These are phyloP conservation scores for Primulina huaijiensis DNA, from an alignment of 257 asterid species.

Conservation along the genomic window DNA sequence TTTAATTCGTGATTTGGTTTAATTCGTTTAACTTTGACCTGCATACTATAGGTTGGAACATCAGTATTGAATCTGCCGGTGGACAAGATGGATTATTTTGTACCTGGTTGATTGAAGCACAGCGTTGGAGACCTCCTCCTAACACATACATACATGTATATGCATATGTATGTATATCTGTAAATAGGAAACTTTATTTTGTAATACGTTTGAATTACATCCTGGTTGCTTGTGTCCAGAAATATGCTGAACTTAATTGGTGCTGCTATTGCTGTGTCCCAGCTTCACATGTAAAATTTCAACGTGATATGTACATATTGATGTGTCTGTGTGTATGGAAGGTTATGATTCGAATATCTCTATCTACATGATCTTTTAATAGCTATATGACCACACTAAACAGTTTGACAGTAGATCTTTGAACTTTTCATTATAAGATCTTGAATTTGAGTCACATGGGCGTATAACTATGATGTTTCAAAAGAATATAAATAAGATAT, in stretches of 20 bases:
- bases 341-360: too few relatives aligned
- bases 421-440: too few relatives aligned
- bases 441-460: too few relatives aligned
- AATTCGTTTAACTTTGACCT: neutral
- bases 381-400: too few relatives aligned
- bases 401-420: too few relatives aligned
- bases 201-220: neutral
- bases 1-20: neutral
- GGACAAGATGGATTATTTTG: constrained; percentile 89
- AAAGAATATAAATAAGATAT: too few relatives aligned
- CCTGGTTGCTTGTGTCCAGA: neutral
- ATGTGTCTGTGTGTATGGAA: too few relatives aligned
- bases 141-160: too few relatives aligned
- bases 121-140: neutral
- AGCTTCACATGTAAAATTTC: too few relatives aligned
- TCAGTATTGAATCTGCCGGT: constrained; percentile 80
- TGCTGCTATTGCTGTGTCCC: too few relatives aligned
- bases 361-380: neutral
- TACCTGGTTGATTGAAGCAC: constrained; percentile 55
- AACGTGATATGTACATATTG: neutral
- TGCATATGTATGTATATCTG: constrained; percentile 4
- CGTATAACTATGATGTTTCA: too few relatives aligned
- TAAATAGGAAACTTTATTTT: constrained; percentile 23
- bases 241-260: too few relatives aligned
- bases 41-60: constrained; percentile 56